These are phyloP conservation scores for Zopfia rhizophila DNA, from an alignment of 2,329 filamentous ascomycete genomes.

Conservation along the genomic window DNA sequence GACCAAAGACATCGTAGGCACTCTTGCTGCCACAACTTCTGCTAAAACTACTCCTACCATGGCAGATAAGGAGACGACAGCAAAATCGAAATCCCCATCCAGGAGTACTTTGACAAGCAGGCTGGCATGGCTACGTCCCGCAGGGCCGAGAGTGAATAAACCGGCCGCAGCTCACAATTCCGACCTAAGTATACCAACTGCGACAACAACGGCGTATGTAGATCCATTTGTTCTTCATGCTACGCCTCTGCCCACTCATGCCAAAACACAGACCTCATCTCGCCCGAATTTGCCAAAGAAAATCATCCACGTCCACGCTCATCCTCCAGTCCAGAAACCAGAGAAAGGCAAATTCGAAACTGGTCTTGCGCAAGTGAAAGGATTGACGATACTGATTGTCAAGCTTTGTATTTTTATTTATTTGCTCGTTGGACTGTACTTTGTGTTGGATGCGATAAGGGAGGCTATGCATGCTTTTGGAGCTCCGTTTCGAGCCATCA, in stretches of 20 bases:
- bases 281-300: conserved; percentile 13
- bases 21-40: conserved; percentile 7
- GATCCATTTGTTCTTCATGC: conserved; percentile 30
- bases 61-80: conserved; percentile 7
- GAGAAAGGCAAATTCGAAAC: conserved; percentile 30
- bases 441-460: conserved; percentile 38
- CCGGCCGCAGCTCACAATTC: conserved; percentile 16
- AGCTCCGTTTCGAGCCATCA: conserved; percentile 34
- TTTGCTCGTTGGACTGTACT: conserved; percentile 38
- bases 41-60: neutral
- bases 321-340: neutral
- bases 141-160: conserved; percentile 26
- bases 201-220: conserved; percentile 18
- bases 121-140: conserved; percentile 38
- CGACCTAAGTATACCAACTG: neutral
- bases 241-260: conserved; percentile 11
- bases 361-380: conserved; percentile 35
- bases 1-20: conserved; percentile 23
- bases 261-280: conserved; percentile 18
- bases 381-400: conserved; percentile 22
- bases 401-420: conserved; percentile 36
- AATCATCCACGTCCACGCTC: neutral
- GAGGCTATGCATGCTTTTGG: conserved; percentile 33
- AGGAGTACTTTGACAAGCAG: conserved; percentile 28
- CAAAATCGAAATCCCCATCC: conserved; percentile 7